These are phyloP conservation scores for Leccinum insolens DNA, from an alignment of 1,284 basidiomycete species.

Conservation along the genomic window DNA sequence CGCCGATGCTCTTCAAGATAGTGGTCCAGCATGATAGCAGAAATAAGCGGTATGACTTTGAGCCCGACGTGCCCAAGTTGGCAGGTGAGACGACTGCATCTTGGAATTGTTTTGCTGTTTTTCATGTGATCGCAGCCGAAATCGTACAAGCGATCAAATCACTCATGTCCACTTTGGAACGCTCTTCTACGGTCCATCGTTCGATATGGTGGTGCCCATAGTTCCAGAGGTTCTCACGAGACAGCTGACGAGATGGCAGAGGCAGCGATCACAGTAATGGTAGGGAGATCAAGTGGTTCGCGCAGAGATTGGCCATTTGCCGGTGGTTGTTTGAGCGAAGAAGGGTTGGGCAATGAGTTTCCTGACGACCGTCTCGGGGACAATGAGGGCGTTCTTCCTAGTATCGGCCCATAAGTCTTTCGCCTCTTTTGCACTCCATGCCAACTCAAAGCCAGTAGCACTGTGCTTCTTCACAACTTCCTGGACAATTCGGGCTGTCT, in stretches of 20 bases:
- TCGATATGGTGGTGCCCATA: too few relatives aligned
- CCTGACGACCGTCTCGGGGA: slow-evolving; percentile 42
- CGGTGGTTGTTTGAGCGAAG: not conserved
- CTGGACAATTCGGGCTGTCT: slow-evolving; percentile 64
- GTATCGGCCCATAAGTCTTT: slow-evolving; percentile 77
- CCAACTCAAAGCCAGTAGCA: slow-evolving; percentile 71
- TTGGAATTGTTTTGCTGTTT: too few relatives aligned
- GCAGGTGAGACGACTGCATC: too few relatives aligned
- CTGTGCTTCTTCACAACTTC: slow-evolving; percentile 66
- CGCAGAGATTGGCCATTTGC: slow-evolving; percentile 2
- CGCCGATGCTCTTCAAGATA: too few relatives aligned
- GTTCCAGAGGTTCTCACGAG: too few relatives aligned
- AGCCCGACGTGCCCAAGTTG: too few relatives aligned
- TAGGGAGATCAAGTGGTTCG: slow-evolving; percentile 16
- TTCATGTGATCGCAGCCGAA: too few relatives aligned
- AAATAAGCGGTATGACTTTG: too few relatives aligned
- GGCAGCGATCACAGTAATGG: slow-evolving; percentile 21
- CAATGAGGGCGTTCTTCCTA: slow-evolving; percentile 72
- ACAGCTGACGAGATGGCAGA: slow-evolving; percentile 11
- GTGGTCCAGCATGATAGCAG: too few relatives aligned
- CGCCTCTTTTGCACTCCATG: slow-evolving; percentile 69
- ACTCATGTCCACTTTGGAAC: too few relatives aligned
- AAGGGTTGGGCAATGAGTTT: slow-evolving; percentile 14
- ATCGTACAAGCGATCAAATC: too few relatives aligned
- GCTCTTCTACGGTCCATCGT: too few relatives aligned